Conservation (phyloP, 2,329 filamentous ascomycete species). For the Apiospora pterosperma region DNA sequence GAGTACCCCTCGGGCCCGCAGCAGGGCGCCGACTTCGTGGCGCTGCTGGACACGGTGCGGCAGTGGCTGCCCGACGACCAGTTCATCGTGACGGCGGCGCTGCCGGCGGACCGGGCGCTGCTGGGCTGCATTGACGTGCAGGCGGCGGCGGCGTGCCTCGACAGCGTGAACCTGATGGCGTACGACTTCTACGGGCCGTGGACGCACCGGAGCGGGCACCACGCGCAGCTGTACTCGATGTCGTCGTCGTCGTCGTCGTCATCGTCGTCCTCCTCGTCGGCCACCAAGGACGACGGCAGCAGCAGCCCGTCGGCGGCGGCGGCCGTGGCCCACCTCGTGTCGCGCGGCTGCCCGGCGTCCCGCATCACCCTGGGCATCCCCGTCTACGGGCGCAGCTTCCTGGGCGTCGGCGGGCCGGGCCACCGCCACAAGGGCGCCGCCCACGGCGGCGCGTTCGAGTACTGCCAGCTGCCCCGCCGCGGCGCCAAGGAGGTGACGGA, state of each 20-base stretch:
- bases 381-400: constrained; percentile 71
- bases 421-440: constrained; percentile 49
- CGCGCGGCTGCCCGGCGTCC: constrained; percentile 62
- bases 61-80: constrained; percentile 63
- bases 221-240: constrained; percentile 69
- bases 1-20: constrained; percentile 66
- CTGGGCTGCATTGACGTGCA: constrained; percentile 67
- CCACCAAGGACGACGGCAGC: neutral
- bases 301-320: neutral
- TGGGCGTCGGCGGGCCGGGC: constrained; percentile 61
- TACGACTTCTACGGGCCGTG: constrained; percentile 78
- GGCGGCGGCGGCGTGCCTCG: constrained; percentile 61
- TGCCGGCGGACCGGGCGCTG: constrained; percentile 65
- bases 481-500: constrained; percentile 66
- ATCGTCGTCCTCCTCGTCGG: no score
- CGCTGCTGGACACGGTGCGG: constrained; percentile 64
- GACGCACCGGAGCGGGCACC: constrained; percentile 66
- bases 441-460: constrained; percentile 65
- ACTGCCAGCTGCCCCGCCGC: constrained; percentile 61
- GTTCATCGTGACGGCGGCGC: constrained; percentile 68
- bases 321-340: constrained; percentile 62
- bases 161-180: constrained; percentile 75
- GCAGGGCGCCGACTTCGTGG: constrained; percentile 68
- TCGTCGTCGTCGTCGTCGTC: constrained; percentile 60
- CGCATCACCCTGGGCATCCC: constrained; percentile 77